Evolutionary conservation across 352 stramenopile genomes (phyloP).

Genomic region (Pythium insidiosum): DNA sequence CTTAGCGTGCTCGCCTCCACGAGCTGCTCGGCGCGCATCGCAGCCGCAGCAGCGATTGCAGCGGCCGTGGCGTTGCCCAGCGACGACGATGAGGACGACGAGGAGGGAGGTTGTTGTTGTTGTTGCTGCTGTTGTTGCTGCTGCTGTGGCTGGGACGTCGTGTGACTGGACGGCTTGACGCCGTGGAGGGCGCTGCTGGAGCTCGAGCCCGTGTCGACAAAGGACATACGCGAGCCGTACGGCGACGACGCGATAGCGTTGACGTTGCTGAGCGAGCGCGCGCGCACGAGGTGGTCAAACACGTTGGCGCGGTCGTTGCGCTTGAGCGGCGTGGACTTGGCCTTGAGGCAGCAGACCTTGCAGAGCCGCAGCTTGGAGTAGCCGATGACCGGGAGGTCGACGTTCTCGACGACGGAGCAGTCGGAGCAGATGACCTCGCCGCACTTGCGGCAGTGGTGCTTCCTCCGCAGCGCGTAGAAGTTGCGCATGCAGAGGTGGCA

Average conservation of each 20-base stretch:
- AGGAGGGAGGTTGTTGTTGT: too few relatives aligned
- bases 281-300: constrained; percentile 56
- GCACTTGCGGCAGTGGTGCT: constrained; percentile 79
- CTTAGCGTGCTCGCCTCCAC: constrained; percentile 8
- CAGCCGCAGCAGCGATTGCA: background rate
- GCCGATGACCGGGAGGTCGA: constrained; percentile 68
- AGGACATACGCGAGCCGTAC: constrained; percentile 36
- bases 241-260: constrained; percentile 20
- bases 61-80: too few relatives aligned
- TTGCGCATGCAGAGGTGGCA: constrained; percentile 76
- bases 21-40: constrained; percentile 3
- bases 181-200: background rate
- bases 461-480: constrained; percentile 64
- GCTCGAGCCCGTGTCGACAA: constrained; percentile 23
- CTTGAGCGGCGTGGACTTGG: constrained; percentile 64
- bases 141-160: background rate
- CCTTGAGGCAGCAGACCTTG: constrained; percentile 72
- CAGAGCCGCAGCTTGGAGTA: constrained; percentile 73
- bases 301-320: constrained; percentile 44
- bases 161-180: background rate
- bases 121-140: constrained; percentile 4
- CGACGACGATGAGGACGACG: too few relatives aligned
- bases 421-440: constrained; percentile 77
- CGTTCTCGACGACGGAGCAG: constrained; percentile 60
- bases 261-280: constrained; percentile 45